These are phyloP conservation scores for Tetracladium marchalianum DNA, from an alignment of 495 filamentous ascomycete species.

Conservation along the genomic window DNA sequence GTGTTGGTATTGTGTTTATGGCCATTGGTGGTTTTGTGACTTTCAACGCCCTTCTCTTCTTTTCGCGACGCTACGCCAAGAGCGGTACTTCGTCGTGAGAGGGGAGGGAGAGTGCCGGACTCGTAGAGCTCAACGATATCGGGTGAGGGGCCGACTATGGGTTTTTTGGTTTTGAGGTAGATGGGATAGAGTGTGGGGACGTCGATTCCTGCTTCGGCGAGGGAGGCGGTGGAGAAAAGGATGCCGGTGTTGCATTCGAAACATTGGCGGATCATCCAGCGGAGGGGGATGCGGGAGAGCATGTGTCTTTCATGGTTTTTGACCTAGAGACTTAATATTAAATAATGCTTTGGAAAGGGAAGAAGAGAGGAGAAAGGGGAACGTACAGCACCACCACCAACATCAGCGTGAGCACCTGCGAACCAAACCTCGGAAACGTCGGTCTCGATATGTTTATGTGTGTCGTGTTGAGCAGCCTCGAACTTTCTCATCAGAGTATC, in stretches of 20 bases:
- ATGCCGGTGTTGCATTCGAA: constrained; percentile 32
- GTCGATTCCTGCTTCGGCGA: constrained; percentile 26
- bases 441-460: constrained; percentile 12
- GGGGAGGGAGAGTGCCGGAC: constrained; percentile 1
- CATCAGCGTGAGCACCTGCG: constrained; percentile 25
- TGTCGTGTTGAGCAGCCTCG: constrained; percentile 7
- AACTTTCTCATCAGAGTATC: constrained; percentile 5
- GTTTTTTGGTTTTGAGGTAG: constrained; percentile 14
- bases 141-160: constrained; percentile 17
- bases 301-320: constrained; percentile 30
- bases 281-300: constrained; percentile 32
- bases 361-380: too few relatives aligned
- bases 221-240: constrained; percentile 20
- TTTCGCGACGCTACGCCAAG: constrained; percentile 6
- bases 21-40: too few relatives aligned
- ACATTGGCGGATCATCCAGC: constrained; percentile 31
- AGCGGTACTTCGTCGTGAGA: constrained; percentile 8
- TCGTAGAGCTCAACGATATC: constrained; percentile 19
- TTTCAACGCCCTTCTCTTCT: constrained; percentile 1
- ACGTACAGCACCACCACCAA: constrained; percentile 23
- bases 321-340: too few relatives aligned
- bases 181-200: constrained; percentile 22
- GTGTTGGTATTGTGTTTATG: too few relatives aligned
- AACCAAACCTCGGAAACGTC: constrained; percentile 30
- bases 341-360: too few relatives aligned